Conservation (phyloP, 208 protist species). For the Angomonas ambiguus region DNA sequence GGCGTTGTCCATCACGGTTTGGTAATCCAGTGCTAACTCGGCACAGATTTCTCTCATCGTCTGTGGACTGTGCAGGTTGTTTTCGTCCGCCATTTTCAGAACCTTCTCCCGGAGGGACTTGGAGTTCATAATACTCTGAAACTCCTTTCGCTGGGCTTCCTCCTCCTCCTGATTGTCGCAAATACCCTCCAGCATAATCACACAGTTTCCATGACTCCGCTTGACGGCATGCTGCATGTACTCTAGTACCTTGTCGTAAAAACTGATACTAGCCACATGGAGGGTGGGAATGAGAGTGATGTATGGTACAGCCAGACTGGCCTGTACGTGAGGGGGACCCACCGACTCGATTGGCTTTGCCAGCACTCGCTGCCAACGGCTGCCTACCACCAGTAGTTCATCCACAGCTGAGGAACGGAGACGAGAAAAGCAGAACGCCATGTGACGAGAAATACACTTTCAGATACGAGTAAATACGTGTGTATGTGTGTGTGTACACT, state of each 20-base stretch:
- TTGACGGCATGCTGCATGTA: constrained; percentile 74
- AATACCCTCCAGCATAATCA: constrained; percentile 86
- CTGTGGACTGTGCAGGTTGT: constrained; percentile 68
- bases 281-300: constrained; percentile 86
- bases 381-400: constrained; percentile 77
- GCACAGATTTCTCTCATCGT: constrained; percentile 74
- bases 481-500: neutral
- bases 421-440: constrained; percentile 21
- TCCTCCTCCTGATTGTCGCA: constrained; percentile 74
- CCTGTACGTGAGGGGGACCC: constrained; percentile 31
- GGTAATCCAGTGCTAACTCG: constrained; percentile 71
- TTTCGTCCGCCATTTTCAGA: constrained; percentile 63
- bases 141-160: constrained; percentile 78
- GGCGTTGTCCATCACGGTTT: constrained; percentile 34
- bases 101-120: constrained; percentile 44
- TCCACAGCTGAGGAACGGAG: constrained; percentile 51
- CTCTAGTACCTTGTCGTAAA: constrained; percentile 83
- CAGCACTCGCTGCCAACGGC: constrained; percentile 73
- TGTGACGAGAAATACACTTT: neutral
- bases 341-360: constrained; percentile 30
- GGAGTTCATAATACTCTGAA: constrained; percentile 54
- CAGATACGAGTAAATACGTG: neutral
- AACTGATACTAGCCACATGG: constrained; percentile 75
- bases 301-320: constrained; percentile 32
- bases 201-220: constrained; percentile 41